phyloP scores from a whole-genome alignment of 2,329 filamentous ascomycete genomes.

The Moelleriella libera region DNA sequence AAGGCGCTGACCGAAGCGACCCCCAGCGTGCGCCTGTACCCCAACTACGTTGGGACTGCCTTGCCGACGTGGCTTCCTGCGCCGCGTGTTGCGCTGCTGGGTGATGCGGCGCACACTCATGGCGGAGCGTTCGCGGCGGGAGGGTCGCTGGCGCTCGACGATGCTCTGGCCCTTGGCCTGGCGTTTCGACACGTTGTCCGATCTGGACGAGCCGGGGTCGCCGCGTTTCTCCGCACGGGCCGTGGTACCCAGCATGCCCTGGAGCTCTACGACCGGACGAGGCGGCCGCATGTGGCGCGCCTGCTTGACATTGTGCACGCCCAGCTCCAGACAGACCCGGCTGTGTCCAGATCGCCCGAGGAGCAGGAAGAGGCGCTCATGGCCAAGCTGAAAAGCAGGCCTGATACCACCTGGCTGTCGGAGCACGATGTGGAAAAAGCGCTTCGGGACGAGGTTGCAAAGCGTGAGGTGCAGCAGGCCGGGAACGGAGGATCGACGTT shows the following conservation, averaged over 20 bases:
- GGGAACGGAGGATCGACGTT: too few species aligned
- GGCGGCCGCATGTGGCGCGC: background rate
- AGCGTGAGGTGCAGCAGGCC: background rate
- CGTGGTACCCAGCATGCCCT: background rate
- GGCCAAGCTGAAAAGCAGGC: background rate
- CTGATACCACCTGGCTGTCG: background rate
- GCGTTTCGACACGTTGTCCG: background rate
- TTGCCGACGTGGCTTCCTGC: background rate
- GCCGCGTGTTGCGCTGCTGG: background rate
- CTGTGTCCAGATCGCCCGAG: too few species aligned
- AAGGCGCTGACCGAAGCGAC: background rate
- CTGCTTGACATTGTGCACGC: background rate
- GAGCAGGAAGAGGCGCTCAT: background rate
- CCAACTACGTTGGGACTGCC: background rate
- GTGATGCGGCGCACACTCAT: background rate
- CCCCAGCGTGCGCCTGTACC: background rate
- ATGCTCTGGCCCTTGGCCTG: background rate
- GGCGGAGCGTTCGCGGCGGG: background rate
- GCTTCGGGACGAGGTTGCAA: background rate
- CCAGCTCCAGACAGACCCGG: too few species aligned
- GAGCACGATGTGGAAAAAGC: background rate
- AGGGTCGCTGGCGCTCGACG: background rate
- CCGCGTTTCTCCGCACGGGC: background rate
- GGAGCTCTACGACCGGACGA: background rate
- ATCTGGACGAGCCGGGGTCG: background rate